Base-by-base conservation (phyloP, 106 monocot species). In the Iris macrosiphon region DNA sequence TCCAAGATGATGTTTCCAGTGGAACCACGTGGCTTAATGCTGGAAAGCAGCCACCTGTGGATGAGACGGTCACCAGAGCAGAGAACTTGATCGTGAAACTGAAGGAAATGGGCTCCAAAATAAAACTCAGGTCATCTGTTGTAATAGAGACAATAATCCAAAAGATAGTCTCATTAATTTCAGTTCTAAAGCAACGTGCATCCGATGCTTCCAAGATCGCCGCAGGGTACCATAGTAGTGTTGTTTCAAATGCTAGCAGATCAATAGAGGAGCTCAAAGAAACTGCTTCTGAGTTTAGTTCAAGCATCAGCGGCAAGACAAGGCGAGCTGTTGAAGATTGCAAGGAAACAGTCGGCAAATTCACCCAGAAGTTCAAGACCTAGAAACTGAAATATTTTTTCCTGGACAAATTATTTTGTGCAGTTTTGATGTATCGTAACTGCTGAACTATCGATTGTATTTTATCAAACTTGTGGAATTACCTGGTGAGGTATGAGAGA, bases 1-100 rank as follows among this genome's bases (percentile, higher is more conserved):
- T 99, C 52, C 75, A 81, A 37, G 78, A 81, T 18, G 83, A 80
- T 45, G 91, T 87, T 38, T 62, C 77, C 30, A 72, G 62, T 56
- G 83, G 87, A 45, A 66, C 73, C 58, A 71, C 91, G 25, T 99
- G 91, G 91, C 48, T 60, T 25, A 55, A 67, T 42, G 78, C 78
- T 52, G 78, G 77, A 24, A 50, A 81, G 47, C 72, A 67, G 42
- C 53, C 34, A 4, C 68, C 43, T n/a, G 41, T 49, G 6, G 76
- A 85, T 18, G 78, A 60, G 65, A 69, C 72, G 35, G 55, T 75
- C 19, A 64, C 7, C 41, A 59, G 65, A 37, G 82, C 67, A 51
- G 79, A 80, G 52, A 73, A 43, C 23, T 38, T 91, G 31, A 59
- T 79, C 2, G 61, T 70, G 18, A 80, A 80, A 66, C 69, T 91